Evolutionary conservation across 1,284 basidiomycete genomes (phyloP).

Genomic region (Trichosporon sp.): DNA sequence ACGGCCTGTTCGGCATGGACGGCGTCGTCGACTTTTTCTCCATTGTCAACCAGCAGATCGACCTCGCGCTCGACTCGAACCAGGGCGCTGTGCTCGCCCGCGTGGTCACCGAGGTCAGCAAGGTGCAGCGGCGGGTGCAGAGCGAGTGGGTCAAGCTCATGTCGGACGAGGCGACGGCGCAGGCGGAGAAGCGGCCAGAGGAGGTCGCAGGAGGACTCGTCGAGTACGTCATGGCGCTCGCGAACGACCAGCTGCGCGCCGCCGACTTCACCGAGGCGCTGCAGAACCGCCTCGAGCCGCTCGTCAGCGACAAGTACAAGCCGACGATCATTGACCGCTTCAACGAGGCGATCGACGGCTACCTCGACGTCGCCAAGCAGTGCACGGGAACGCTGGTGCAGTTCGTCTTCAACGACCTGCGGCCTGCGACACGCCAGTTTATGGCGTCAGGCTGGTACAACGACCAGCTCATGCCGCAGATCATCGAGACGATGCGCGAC

Average conservation of each 20-base stretch:
- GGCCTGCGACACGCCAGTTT: constrained; percentile 77
- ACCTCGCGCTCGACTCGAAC: constrained; percentile 89
- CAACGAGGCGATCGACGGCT: constrained; percentile 96
- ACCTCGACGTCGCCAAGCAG: constrained; percentile 94
- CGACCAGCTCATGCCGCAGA: constrained; percentile 59
- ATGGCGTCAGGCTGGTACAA: constrained; percentile 79
- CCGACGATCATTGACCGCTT: constrained; percentile 75
- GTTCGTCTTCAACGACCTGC: constrained; percentile 91
- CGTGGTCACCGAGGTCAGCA: constrained; percentile 80
- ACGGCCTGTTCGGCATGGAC: constrained; percentile 86
- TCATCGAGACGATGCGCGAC: constrained; percentile 92
- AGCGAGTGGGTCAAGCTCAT: constrained; percentile 80
- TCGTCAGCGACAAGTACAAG: constrained; percentile 91
- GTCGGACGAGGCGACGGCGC: constrained; percentile 81
- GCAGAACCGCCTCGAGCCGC: constrained; percentile 75
- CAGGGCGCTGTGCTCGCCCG: constrained; percentile 89
- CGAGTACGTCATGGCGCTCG: constrained; percentile 96
- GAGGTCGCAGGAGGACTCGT: constrained; percentile 83
- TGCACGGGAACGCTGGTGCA: constrained; percentile 92
- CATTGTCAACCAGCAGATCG: constrained; percentile 97
- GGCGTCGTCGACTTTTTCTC: constrained; percentile 94
- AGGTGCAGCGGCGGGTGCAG: constrained; percentile 87
- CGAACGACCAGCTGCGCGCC: constrained; percentile 95
- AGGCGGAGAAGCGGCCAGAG: constrained; percentile 74
- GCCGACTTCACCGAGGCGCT: constrained; percentile 90